Evolutionary conservation across 139 green algal genomes (phyloP), one percentile per base, ranked within the genome.

Genomic region (Volvox reticuliferus): DNA sequence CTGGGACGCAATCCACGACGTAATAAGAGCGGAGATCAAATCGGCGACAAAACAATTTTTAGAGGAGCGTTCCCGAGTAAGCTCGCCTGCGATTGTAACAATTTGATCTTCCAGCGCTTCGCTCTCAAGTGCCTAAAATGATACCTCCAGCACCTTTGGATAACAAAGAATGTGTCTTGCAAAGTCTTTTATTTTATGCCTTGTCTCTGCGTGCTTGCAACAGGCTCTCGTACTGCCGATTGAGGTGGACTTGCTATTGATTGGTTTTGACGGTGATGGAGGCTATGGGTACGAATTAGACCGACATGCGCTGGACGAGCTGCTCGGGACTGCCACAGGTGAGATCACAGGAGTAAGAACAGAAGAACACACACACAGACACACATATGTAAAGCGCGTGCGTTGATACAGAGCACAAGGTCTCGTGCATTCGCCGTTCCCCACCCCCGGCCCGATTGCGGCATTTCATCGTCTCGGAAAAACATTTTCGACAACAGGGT

Each of bases 221-320:
- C 85, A 93, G 85, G 67, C 90, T 18, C 68, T 94, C 12, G 32
- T 87, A 5, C 78, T 94, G 55, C 88, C 91, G 0, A 69, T 95
- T 3, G 91, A 94, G 50, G 92, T 95, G 50, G 93, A 95, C 82
- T 20, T 95, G 1, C 80, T 95, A 1, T 86, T 95, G 9, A n/a
- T 95, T 9, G 93, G 93, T 17, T 95, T 95, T 82, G 87, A 92
- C 20, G 91, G 82, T 17, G 91, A 93, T 77, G 93, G 91, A 19
- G 93, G 89, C 24, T 95, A 94, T 32, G 91, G 87, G 12, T 94
- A 94, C 63, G 26, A 69, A 12, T 26, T 95, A 2, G 62, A 93
- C 13, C n/a, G 20, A 0, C 28, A 22, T 9, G 80, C 73, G 65
- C 87, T 95, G 55, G 82, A 92, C 33, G 85, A 89, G 50, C 22